These are phyloP conservation scores for Pseudogymnoascus sp. DNA, from an alignment of 2,329 filamentous ascomycete genomes.

Conservation along the genomic window DNA sequence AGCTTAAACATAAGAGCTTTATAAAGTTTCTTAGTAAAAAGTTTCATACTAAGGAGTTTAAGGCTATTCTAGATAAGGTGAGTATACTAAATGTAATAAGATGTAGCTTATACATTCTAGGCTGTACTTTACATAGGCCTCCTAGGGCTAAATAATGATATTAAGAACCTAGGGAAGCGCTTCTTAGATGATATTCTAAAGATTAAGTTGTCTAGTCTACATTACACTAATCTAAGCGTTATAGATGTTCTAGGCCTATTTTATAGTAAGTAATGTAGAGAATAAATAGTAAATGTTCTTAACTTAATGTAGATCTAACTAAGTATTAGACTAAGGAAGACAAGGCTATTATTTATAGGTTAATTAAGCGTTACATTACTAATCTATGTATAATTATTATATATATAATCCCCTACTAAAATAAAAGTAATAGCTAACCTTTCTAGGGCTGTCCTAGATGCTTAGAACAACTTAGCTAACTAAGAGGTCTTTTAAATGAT, in stretches of 20 bases:
- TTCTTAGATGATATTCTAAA: slow-evolving; percentile 12
- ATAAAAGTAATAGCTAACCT: no score
- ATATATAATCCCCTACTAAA: slow-evolving; percentile 34
- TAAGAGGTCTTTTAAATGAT: no score
- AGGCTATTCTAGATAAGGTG: background rate
- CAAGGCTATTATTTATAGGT: slow-evolving; percentile 35
- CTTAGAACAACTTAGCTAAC: no score
- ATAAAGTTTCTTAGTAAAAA: background rate
- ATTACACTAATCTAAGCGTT: slow-evolving; percentile 45
- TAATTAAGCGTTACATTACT: slow-evolving; percentile 47
- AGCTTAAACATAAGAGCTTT: background rate
- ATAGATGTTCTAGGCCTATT: slow-evolving; percentile 53
- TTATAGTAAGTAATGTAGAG: slow-evolving; percentile 24
- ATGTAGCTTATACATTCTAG: background rate
- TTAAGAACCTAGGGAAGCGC: slow-evolving; percentile 1
- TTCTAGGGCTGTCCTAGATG: no score
- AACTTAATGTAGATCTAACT: slow-evolving; percentile 19
- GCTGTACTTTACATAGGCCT: background rate
- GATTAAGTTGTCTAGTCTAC: slow-evolving; percentile 22
- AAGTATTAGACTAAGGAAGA: slow-evolving; percentile 31
- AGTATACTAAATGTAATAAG: background rate
- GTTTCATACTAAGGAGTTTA: slow-evolving; percentile 1
- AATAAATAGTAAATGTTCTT: background rate
- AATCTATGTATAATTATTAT: slow-evolving; percentile 33
- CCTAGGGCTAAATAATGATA: background rate